phyloP scores from a whole-genome alignment of 352 stramenopile genomes.

The Phytophthora pisi region DNA sequence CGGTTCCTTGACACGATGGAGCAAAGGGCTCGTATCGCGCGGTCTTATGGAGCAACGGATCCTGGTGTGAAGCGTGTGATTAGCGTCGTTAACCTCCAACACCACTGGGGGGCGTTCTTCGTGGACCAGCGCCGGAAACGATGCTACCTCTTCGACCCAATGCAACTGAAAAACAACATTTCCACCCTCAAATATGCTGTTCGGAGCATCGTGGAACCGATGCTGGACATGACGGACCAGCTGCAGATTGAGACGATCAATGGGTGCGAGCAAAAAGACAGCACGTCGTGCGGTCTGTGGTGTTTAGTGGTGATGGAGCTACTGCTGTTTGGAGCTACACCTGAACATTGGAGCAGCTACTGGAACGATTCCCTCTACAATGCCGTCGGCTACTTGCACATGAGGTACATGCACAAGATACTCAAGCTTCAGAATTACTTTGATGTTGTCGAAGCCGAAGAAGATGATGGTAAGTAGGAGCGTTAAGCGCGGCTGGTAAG shows the following conservation, averaged over 20 bases:
- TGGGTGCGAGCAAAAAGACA: conserved; percentile 1
- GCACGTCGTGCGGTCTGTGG: conserved; percentile 4
- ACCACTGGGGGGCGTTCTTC: conserved; percentile 11
- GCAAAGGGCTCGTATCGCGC: background rate
- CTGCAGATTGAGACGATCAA: background rate
- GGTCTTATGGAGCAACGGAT: background rate
- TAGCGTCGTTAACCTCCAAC: conserved; percentile 8
- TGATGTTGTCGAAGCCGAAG: background rate
- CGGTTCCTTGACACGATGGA: conserved; percentile 9
- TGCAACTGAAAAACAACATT: background rate
- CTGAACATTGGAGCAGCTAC: conserved; percentile 4
- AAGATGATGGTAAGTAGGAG: background rate
- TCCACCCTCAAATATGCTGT: background rate
- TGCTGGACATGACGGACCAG: conserved; percentile 5
- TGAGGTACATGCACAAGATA: conserved; percentile 4
- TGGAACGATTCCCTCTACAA: conserved; percentile 6
- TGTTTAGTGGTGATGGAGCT: conserved; percentile 11
- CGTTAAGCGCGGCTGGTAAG: background rate
- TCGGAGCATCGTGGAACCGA: background rate
- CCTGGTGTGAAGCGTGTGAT: background rate
- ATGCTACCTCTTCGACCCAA: background rate
- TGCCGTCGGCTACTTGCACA: background rate
- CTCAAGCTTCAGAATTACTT: conserved; percentile 2
- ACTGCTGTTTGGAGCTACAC: conserved; percentile 2
- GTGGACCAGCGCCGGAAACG: background rate